These are phyloP conservation scores for Ogataea hybrid DNA, from an alignment of 1,139 yeast species.

Conservation along the genomic window DNA sequence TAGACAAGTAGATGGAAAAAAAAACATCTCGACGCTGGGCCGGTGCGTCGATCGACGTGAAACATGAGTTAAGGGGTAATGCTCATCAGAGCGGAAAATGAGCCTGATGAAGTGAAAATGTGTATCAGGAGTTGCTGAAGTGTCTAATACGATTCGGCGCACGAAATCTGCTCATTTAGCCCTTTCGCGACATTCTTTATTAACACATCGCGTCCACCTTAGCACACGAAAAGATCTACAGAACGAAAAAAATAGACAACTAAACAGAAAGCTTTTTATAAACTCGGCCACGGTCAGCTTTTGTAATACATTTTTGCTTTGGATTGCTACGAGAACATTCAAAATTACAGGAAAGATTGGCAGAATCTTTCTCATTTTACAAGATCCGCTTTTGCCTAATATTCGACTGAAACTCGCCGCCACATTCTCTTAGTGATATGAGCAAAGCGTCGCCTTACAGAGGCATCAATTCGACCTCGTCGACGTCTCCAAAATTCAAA, in stretches of 20 bases:
- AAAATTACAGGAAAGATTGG: not conserved
- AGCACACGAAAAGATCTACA: conserved; percentile 1
- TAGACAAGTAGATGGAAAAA: not conserved
- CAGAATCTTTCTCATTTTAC: not conserved
- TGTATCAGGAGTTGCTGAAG: no score
- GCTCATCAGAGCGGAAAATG: no score
- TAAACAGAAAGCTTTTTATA: conserved; percentile 11
- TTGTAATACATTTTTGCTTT: not conserved
- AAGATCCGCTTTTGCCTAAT: not conserved
- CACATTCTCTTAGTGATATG: conserved; percentile 10
- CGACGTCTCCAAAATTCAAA: conserved; percentile 21
- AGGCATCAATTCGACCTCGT: conserved; percentile 21
- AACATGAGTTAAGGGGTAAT: no score
- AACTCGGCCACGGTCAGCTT: not conserved
- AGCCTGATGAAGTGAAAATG: no score
- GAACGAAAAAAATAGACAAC: conserved; percentile 10
- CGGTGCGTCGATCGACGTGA: not conserved
- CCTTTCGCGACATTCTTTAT: not conserved
- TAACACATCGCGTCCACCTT: not conserved
- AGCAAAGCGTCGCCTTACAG: conserved; percentile 23
- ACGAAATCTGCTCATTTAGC: no score
- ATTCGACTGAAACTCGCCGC: not conserved
- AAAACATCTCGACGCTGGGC: not conserved
- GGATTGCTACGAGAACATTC: not conserved
- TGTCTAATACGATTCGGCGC: no score